These are phyloP conservation scores for Rhizopus stolonifer DNA, from an alignment of 371 early-diverging fungal genomes.

Conservation along the genomic window DNA sequence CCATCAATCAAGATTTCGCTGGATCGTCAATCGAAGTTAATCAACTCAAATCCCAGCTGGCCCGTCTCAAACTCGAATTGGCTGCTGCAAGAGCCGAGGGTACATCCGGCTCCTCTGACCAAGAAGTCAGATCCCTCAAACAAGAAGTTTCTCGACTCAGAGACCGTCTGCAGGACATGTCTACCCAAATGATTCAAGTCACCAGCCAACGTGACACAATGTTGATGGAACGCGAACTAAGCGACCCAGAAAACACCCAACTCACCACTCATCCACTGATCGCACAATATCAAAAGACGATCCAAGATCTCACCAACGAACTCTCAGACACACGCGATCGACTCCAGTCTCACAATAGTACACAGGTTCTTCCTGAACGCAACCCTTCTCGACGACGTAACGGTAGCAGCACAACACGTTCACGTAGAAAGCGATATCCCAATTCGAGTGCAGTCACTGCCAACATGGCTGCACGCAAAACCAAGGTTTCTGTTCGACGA, in stretches of 20 bases:
- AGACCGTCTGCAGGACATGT: conserved; percentile 53
- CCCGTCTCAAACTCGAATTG: conserved; percentile 68
- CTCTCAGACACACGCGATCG: conserved; percentile 47
- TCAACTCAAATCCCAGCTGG: conserved; percentile 71
- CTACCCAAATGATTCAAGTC: conserved; percentile 50
- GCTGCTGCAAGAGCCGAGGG: conserved; percentile 45
- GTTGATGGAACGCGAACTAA: conserved; percentile 54
- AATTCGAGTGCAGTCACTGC: conserved; percentile 28
- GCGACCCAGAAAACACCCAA: conserved; percentile 16
- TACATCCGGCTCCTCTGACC: conserved; percentile 25
- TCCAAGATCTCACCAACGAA: conserved; percentile 55
- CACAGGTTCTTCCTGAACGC: conserved; percentile 22
- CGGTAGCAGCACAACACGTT: conserved; percentile 10
- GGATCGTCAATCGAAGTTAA: conserved; percentile 65
- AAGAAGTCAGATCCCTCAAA: conserved; percentile 47
- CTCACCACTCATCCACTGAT: conserved; percentile 54
- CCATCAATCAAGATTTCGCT: conserved; percentile 73
- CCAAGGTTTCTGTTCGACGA: conserved; percentile 14
- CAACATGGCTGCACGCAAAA: conserved; percentile 10
- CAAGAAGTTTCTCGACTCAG: conserved; percentile 53
- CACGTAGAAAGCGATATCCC: conserved; percentile 15
- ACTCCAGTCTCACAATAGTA: conserved; percentile 30
- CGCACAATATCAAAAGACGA: conserved; percentile 57
- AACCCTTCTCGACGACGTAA: conserved; percentile 9
- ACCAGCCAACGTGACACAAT: conserved; percentile 65